These are phyloP conservation scores for Pseudogymnoascus sp. DNA, from an alignment of 2,329 filamentous ascomycete genomes.

Conservation along the genomic window DNA sequence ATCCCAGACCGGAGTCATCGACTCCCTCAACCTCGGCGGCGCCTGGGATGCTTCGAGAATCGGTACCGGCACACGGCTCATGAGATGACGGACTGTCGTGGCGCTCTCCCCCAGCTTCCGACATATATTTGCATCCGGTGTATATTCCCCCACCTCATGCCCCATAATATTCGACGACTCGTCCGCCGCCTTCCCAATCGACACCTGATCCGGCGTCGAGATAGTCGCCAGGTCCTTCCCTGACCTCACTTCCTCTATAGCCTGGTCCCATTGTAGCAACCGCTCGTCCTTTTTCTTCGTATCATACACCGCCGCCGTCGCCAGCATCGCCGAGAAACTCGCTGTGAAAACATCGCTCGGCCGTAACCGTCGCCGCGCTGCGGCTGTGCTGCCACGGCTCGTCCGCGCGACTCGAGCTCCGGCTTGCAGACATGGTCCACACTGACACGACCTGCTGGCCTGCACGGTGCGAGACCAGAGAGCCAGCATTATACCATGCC, in stretches of 20 bases:
- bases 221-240: conserved; percentile 11
- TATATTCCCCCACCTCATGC: neutral
- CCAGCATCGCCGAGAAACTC: conserved; percentile 61
- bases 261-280: conserved; percentile 52
- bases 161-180: conserved; percentile 5
- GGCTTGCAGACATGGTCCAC: conserved; percentile 51
- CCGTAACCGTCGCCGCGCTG: conserved; percentile 42
- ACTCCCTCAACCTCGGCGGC: neutral
- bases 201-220: neutral
- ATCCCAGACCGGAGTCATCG: neutral
- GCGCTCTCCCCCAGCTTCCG: neutral
- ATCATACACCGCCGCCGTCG: conserved; percentile 57
- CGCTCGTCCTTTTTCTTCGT: conserved; percentile 50
- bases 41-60: neutral
- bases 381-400: conserved; percentile 43
- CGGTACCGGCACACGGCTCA: neutral
- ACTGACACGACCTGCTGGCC: conserved; percentile 54
- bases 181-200: conserved; percentile 10
- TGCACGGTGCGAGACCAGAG: conserved; percentile 61
- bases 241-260: conserved; percentile 46
- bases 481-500: conserved; percentile 49
- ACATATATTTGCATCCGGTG: conserved; percentile 4
- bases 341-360: conserved; percentile 54
- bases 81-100: neutral
- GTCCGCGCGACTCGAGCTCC: conserved; percentile 34